Base-by-base conservation (phyloP, 2,329 filamentous ascomycete species). In the Venturia oleaginea region DNA sequence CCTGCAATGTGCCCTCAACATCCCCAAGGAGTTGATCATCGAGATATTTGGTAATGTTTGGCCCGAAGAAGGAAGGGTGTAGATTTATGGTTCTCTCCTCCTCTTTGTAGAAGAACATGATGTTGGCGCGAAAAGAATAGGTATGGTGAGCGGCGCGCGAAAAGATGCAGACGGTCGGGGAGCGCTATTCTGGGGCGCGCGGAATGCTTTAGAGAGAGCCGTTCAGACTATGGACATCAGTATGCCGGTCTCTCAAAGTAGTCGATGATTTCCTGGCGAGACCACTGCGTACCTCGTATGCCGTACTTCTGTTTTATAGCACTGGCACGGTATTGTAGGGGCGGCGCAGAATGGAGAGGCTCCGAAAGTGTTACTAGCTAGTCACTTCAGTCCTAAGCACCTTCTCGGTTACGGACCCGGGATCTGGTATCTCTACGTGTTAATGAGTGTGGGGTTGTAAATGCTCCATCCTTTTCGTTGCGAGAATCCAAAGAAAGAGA, bases 21-120 rank as follows among this genome's bases (percentile, higher is more conserved):
- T 97, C 93, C 73, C 90, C 88, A 68, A 96, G 84, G 34, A 99
- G 86, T 76, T 93, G 92, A 70, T 89, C 88, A 62, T 90, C 93
- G 48, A 99, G 90, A 71, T 96, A 87, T 70, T 95, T 89, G 71
- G 93, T 88, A 81, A 97, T 95, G 74, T 94, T 91, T 68, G 91
- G 88, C 65, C 92, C 92, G 75, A 99, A 97, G 80, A 95, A 99
- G 15, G 93, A 97, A 34, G 94, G 94, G 74, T 99, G 94, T 72
- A 99, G 85, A 70, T 91, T 92, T 72, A 97, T 92, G 73, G 91
- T 89, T 74, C 93, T 92, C 79, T 96, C 92, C 77, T 97, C 88
- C 74, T 96, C 93, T 78, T 96, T 91, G 69, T 99, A 90, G 81
- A 99, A 99, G 78, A 97, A 99, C 94, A 99, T 99, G 71, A 68